Percentiles rank a stretch among this genome's conserved stretches.
Evolutionary conservation across 2,329 filamentous ascomycete species (phyloP).

Genomic region (Penicillium brasilianum): DNA sequence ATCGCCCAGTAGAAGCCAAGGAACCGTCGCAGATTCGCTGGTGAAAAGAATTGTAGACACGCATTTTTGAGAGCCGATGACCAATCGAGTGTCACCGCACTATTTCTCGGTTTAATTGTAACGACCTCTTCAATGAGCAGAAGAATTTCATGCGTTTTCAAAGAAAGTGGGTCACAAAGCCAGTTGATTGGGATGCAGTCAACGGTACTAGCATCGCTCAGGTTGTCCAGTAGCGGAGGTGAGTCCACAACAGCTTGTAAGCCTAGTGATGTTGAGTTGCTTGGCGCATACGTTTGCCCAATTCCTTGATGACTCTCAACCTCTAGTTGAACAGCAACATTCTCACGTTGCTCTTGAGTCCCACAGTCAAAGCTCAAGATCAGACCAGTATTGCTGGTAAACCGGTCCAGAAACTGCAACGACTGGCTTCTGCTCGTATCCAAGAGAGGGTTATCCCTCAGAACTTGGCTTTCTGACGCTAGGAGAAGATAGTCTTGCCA

Average conservation of each 20-base stretch:
- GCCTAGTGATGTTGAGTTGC: neutral
- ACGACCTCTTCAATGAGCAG: constrained; percentile 43
- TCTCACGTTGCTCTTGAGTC: constrained; percentile 39
- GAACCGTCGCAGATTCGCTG: constrained; percentile 36
- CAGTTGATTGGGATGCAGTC: constrained; percentile 22
- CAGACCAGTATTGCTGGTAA: constrained; percentile 45
- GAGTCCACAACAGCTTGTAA: constrained; percentile 6
- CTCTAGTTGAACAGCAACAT: constrained; percentile 21
- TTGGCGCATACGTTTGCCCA: neutral
- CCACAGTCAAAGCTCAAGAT: constrained; percentile 46
- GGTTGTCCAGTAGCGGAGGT: constrained; percentile 10
- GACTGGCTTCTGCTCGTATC: constrained; percentile 22
- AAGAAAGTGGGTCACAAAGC: constrained; percentile 41
- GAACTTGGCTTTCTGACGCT: constrained; percentile 8
- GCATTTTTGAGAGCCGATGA: constrained; percentile 37
- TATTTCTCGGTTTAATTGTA: constrained; percentile 42
- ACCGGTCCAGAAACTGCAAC: constrained; percentile 40
- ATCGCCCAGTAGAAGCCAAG: constrained; percentile 44
- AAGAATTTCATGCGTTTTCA: constrained; percentile 45
- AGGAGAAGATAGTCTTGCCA: constrained; percentile 22
- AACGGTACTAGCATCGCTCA: constrained; percentile 8
- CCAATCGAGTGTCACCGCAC: constrained; percentile 42
- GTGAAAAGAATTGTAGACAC: constrained; percentile 32
- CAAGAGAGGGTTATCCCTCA: constrained; percentile 6
- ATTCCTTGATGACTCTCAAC: constrained; percentile 3